Evolutionary conservation across 192 early-diverging fungal genomes (phyloP).

Genomic region (Coemansia sp.): DNA sequence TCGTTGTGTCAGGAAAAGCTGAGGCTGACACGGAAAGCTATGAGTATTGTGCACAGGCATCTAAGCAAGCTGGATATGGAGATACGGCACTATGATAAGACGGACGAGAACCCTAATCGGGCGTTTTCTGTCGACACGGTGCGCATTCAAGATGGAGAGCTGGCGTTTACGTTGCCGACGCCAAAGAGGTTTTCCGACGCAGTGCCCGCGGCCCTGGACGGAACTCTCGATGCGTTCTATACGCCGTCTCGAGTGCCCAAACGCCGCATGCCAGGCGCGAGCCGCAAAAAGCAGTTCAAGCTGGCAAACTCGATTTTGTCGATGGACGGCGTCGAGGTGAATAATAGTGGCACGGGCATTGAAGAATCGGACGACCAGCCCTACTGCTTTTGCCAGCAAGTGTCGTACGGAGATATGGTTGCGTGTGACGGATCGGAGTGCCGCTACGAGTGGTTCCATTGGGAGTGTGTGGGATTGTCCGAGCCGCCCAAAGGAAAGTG

Average conservation of each 20-base stretch:
- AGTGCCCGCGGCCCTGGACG: slow-evolving; percentile 23
- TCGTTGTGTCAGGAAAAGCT: slow-evolving; percentile 38
- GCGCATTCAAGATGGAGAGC: slow-evolving; percentile 42
- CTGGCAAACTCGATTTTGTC: slow-evolving; percentile 38
- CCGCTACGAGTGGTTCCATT: slow-evolving; percentile 61
- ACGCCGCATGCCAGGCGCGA: slow-evolving; percentile 1
- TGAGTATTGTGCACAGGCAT: slow-evolving; percentile 48
- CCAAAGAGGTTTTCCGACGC: slow-evolving; percentile 38
- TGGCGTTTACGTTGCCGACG: slow-evolving; percentile 27
- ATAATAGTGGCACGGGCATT: slow-evolving; percentile 21
- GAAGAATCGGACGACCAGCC: slow-evolving; percentile 57
- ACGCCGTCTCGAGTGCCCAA: slow-evolving; percentile 44
- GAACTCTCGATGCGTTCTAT: slow-evolving; percentile 19
- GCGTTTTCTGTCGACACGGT: slow-evolving; percentile 13
- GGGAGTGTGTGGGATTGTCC: slow-evolving; percentile 57
- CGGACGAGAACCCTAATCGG: slow-evolving; percentile 1
- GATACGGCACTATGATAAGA: slow-evolving; percentile 52
- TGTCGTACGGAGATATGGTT: slow-evolving; percentile 60
- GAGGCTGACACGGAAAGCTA: slow-evolving; percentile 42
- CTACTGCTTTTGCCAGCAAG: slow-evolving; percentile 58
- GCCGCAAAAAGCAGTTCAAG: slow-evolving; percentile 49
- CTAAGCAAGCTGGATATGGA: slow-evolving; percentile 42
- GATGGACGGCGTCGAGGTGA: slow-evolving; percentile 45
- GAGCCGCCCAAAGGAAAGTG: slow-evolving; percentile 58
- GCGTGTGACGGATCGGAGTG: slow-evolving; percentile 55